Conservation (phyloP, 305 asterid species). For the Ilex paraguariensis region DNA sequence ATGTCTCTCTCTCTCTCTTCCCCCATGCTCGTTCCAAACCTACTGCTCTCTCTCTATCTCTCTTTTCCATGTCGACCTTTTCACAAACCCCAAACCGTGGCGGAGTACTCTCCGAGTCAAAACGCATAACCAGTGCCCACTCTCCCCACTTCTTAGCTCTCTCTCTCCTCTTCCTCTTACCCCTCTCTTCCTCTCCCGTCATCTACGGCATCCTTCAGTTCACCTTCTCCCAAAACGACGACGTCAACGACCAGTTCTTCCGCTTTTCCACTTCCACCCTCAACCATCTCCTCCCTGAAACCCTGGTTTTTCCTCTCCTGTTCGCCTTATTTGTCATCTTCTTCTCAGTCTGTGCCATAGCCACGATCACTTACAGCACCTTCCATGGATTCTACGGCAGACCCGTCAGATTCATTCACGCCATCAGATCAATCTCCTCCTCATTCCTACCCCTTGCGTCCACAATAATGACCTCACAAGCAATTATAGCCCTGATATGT, state of each 20-base stretch:
- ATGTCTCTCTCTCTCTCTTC: too few species aligned
- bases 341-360: constrained; percentile 30
- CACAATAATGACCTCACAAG: constrained; percentile 22
- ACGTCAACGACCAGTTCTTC: constrained; percentile 17
- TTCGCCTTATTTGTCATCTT: constrained; percentile 26
- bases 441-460: constrained; percentile 52
- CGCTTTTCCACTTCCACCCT: constrained; percentile 8
- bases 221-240: constrained; percentile 20
- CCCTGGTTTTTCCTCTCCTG: constrained; percentile 16
- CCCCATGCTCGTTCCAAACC: not conserved
- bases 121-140: constrained; percentile 54
- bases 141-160: constrained; percentile 67
- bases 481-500: constrained; percentile 20
- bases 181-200: constrained; percentile 38
- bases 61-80: constrained; percentile 16
- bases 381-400: constrained; percentile 60
- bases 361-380: constrained; percentile 56
- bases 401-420: constrained; percentile 45
- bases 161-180: constrained; percentile 61
- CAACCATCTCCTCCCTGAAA: not conserved
- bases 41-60: not conserved
- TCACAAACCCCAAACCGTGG: constrained; percentile 36
- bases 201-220: constrained; percentile 39
- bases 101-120: constrained; percentile 57
- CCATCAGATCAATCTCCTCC: constrained; percentile 41